Conservation (phyloP, 164 flowering plant genomes). For the Berberis vulgaris region DNA sequence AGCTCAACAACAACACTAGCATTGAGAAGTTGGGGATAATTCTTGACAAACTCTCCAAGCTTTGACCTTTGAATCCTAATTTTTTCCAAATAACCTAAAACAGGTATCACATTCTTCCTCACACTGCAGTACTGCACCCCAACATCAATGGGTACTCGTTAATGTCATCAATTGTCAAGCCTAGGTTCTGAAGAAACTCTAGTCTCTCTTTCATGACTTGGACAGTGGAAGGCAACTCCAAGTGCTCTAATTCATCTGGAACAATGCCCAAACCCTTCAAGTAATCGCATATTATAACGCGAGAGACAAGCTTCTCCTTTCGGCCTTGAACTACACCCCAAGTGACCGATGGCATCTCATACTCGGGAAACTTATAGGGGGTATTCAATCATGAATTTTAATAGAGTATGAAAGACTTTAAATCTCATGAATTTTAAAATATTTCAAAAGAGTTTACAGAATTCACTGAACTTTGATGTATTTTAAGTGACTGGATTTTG, state of each 20-base stretch:
- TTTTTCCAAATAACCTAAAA: constrained; percentile 51
- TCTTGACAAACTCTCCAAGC: constrained; percentile 73
- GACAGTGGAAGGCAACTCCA: constrained; percentile 73
- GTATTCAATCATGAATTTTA: too few relatives aligned
- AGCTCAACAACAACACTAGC: constrained; percentile 90
- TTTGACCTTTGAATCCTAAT: constrained; percentile 61
- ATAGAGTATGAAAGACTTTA: too few relatives aligned
- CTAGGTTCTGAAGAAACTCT: constrained; percentile 45
- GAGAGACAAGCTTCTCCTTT: constrained; percentile 77
- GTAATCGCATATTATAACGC: constrained; percentile 74
- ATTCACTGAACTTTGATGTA: too few relatives aligned
- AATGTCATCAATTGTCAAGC: too few relatives aligned
- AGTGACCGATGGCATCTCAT: constrained; percentile 88
- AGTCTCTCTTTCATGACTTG: constrained; percentile 85
- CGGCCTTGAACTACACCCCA: constrained; percentile 94
- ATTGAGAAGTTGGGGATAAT: constrained; percentile 76
- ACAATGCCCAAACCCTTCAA: constrained; percentile 65
- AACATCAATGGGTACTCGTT: too few relatives aligned
- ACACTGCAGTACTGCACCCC: constrained; percentile 83
- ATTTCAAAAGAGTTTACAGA: too few relatives aligned
- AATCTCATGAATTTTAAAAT: too few relatives aligned
- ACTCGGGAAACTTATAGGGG: constrained; percentile 55
- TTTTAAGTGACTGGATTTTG: too few relatives aligned
- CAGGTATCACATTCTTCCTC: constrained; percentile 42
- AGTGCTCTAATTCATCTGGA: constrained; percentile 61